Evolutionary conservation across 805 yeast genomes (phyloP), one percentile per base, ranked within the genome.

Genomic region (Metschnikowia amazonensis): DNA sequence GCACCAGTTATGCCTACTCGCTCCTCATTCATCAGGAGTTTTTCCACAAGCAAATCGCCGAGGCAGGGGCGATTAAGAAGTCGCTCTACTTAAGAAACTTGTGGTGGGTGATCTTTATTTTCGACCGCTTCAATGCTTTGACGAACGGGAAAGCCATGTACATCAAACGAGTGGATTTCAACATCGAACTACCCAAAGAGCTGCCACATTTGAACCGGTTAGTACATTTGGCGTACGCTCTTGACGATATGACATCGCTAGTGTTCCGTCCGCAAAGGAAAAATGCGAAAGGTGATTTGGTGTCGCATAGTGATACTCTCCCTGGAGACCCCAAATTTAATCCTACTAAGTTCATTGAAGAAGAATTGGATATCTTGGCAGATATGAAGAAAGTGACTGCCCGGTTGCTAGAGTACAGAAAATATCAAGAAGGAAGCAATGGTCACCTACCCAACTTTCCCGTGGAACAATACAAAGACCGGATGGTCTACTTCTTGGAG

Each of bases 61-160:
- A 47, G 21, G 42, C 43, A 9, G 59, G 56, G 1, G 51, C 52
- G 8, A 14, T 20, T 13, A 48, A 47, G 25, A 50, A 52, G 20
- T 50, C 58, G 5, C 20, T 21, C 5, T 57, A 55, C 28, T 38
- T 53, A 8, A 34, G 38, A 20, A 36, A 47, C 5, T 41, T 58
- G n/a, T 58, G 60, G 59, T 58, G 62, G 60, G 48, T 55, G 17
- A 33, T 51, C 3, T 48, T 56, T 25, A 41, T 53, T n/a, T 48
- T 58, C 23, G 60, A 58, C 38, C 50, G 62, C 9, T 48, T 54
- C 43, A 53, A 53, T 36, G 57, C 46, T 7, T 30, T 51, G 8
- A 20, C 49, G 33, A 51, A 53, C 23, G 56, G 52, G 2, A 51
- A 53, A 18, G 56, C 54, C 3, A 45, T 53, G 46, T 46, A 47